These are phyloP conservation scores for Russula compacta DNA, from an alignment of 768 basidiomycete species.

Conservation along the genomic window DNA sequence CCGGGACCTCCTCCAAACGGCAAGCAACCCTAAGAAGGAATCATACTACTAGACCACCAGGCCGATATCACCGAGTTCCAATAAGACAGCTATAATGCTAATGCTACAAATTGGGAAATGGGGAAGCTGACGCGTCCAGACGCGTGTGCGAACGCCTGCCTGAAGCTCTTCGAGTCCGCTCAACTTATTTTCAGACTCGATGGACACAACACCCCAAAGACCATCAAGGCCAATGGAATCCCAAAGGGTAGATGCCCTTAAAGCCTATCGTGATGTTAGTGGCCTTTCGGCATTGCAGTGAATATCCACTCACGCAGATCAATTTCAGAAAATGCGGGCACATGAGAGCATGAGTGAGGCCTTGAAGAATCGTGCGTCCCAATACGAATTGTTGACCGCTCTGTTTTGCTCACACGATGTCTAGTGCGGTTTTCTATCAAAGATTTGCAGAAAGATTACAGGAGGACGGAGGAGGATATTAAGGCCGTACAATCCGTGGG, in stretches of 20 bases:
- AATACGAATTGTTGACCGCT: neutral
- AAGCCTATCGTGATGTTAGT: conserved; percentile 62
- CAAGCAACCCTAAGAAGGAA: conserved; percentile 45
- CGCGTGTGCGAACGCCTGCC: neutral
- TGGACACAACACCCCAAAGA: conserved; percentile 24
- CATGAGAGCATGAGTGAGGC: conserved; percentile 83
- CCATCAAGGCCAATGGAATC: conserved; percentile 51
- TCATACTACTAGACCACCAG: conserved; percentile 45
- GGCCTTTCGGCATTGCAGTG: conserved; percentile 10
- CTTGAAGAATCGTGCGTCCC: conserved; percentile 76
- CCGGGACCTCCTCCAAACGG: conserved; percentile 72
- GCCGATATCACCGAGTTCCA: conserved; percentile 21
- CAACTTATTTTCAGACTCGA: neutral
- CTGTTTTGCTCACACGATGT: neutral
- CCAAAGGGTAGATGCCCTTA: conserved; percentile 64
- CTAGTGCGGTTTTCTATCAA: conserved; percentile 90
- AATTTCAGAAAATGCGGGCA: conserved; percentile 84
- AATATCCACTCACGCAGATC: conserved; percentile 12
- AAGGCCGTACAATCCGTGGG: conserved; percentile 98
- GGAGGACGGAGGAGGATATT: conserved; percentile 97
- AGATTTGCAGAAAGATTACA: conserved; percentile 79
- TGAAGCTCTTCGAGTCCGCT: neutral
- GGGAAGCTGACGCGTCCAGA: conserved; percentile 24
- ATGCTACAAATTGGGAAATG: conserved; percentile 2
- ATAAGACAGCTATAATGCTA: neutral